Percentiles rank a stretch among this genome's conserved stretches.
Conservation (phyloP, 2,329 filamentous ascomycete species). For the Botrytis tulipae region DNA sequence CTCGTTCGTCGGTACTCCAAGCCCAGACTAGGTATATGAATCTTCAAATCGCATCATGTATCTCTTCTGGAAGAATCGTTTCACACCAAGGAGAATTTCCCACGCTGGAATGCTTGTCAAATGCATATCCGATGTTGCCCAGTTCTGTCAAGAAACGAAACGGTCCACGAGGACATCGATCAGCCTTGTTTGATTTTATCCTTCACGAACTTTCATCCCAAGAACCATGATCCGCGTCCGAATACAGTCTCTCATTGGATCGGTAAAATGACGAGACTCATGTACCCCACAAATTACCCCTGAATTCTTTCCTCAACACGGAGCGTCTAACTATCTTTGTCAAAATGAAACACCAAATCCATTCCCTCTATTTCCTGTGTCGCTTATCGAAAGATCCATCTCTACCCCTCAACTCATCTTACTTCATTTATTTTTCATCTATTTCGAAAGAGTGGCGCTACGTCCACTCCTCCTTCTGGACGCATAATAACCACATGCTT, state of each 20-base stretch:
- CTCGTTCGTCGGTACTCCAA: not conserved
- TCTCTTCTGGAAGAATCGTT: conserved; percentile 1
- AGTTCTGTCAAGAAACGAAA: not conserved
- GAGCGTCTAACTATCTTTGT: conserved; percentile 4
- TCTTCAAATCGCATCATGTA: not conserved
- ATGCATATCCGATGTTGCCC: not conserved
- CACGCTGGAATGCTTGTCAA: not conserved
- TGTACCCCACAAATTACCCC: conserved; percentile 8
- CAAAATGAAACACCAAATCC: conserved; percentile 6
- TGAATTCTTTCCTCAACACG: not conserved
- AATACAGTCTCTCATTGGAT: not conserved
- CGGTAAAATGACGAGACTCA: not conserved
- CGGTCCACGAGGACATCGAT: not conserved
- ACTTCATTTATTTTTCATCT: conserved; percentile 18
- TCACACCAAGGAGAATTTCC: conserved; percentile 1
- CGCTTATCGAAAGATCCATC: conserved; percentile 15
- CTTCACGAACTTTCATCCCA: not conserved
- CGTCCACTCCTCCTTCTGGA: not conserved
- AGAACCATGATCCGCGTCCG: not conserved
- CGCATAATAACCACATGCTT: not conserved
- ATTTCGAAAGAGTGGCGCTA: not conserved
- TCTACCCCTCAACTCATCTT: conserved; percentile 15
- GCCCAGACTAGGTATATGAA: not conserved
- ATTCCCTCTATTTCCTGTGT: not conserved
- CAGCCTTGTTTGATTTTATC: not conserved